These are phyloP conservation scores for Aurantiochytrium sp. DNA, from an alignment of 108 stramenopile genomes.

Conservation along the genomic window DNA sequence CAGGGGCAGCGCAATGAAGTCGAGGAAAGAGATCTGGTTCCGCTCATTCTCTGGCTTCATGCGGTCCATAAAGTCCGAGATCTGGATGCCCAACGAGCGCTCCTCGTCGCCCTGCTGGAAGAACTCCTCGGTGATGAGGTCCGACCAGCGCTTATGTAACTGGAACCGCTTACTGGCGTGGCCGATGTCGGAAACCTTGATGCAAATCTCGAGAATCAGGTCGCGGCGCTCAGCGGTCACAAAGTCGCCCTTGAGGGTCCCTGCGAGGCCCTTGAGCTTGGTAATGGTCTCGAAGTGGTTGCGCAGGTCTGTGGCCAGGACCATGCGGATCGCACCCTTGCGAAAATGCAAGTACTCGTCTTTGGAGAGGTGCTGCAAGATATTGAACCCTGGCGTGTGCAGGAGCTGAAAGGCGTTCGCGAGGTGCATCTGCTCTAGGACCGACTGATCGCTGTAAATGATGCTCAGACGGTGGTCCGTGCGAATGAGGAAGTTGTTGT, in stretches of 20 bases:
- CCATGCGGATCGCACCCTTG: conserved; percentile 38
- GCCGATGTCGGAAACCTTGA: conserved; percentile 43
- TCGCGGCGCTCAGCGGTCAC: conserved; percentile 29
- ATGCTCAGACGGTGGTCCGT: conserved; percentile 44
- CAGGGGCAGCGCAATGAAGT: conserved; percentile 44
- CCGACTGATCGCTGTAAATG: conserved; percentile 54
- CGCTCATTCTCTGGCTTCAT: conserved; percentile 35
- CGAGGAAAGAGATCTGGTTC: conserved; percentile 51
- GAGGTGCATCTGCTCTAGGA: conserved; percentile 60
- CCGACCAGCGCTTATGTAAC: conserved; percentile 33
- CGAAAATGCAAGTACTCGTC: conserved; percentile 10
- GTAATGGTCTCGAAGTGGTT: conserved; percentile 21
- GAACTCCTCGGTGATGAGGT: conserved; percentile 41
- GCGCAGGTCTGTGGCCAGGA: conserved; percentile 56
- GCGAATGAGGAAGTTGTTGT: conserved; percentile 54
- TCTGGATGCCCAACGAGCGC: not conserved
- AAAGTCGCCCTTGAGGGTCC: not conserved
- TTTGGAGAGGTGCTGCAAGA: conserved; percentile 33
- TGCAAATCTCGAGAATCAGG: conserved; percentile 32
- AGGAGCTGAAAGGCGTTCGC: conserved; percentile 51
- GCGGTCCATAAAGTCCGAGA: conserved; percentile 44
- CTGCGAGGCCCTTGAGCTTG: conserved; percentile 11
- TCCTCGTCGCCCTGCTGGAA: conserved; percentile 41
- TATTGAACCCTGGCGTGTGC: conserved; percentile 35
- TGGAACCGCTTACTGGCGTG: not conserved